Evolutionary conservation across 371 early-diverging fungal species (phyloP), one percentile per base, ranked within the genome.

Genomic region (Mortierella sp.): DNA sequence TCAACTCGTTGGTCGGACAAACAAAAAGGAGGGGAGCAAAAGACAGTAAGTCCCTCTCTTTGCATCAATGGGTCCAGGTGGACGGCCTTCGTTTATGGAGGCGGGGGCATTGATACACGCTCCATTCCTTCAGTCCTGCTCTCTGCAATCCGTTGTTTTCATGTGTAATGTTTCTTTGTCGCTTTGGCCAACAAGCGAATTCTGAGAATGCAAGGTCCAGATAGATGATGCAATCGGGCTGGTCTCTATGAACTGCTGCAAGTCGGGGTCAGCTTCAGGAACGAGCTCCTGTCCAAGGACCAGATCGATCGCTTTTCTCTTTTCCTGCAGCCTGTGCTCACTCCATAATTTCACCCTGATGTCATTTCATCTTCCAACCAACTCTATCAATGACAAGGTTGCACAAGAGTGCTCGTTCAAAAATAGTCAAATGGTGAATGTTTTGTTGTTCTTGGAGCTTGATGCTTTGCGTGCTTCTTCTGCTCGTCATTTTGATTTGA

Each of bases 371-470:
- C 13, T 16, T 19, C 2, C 19, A 8, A 2, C 1, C 22, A 61
- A 61, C 61, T 39, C 61, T 61, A 61, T 34, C 61, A 61, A 2
- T 10, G 37, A 61, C 61, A 61, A 61, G 61, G 61, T 61, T 61
- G 37, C 61, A 34, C 61, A 61, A 61, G 10, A 16, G 7, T 29
- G 39, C 5, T 24, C 52, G 14, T 10, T 53, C 34, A 31, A 58
- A 58, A 58, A 34, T 58, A 58, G n/a, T n/a, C n/a, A n/a, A n/a
- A n/a, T n/a, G 34, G 58, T 4, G 13, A 2, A 13, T 34, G 7
- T 2, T 34, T 58, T 1, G 3, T 53, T 53, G 31, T 53, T 53
- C 14, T 24, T 24, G 11, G 53, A 24, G 3, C 5, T 55, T 29
- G 29, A 29, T 7, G 19, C 14, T 61, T 50, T 10, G 8, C 3